These are phyloP conservation scores for Leptoxyphium fumago DNA, from an alignment of 2,329 filamentous ascomycete genomes.

Conservation along the genomic window DNA sequence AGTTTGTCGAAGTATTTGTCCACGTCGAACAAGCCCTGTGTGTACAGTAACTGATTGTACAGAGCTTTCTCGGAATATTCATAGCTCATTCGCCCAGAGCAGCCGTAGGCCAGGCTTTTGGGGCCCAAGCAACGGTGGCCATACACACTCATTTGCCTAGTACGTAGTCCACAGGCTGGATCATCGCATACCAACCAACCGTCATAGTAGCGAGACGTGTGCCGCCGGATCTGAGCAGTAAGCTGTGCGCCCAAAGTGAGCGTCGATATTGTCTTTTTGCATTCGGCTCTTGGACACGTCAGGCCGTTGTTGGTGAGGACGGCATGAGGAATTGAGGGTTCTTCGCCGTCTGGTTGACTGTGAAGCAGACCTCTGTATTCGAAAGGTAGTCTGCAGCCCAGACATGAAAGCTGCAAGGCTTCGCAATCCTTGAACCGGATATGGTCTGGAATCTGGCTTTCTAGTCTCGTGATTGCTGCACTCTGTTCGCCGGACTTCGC, in stretches of 20 bases:
- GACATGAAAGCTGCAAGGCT: conserved; percentile 64
- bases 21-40: conserved; percentile 72
- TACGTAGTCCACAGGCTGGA: conserved; percentile 68
- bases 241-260: conserved; percentile 74
- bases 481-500: conserved; percentile 39
- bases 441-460: conserved; percentile 85
- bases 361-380: conserved; percentile 60
- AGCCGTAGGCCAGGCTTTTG: conserved; percentile 69
- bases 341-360: conserved; percentile 13
- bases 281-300: conserved; percentile 49
- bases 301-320: conserved; percentile 61
- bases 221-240: conserved; percentile 64
- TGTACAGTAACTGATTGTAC: conserved; percentile 90
- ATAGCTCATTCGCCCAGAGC: conserved; percentile 74
- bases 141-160: conserved; percentile 85
- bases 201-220: conserved; percentile 78
- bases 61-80: conserved; percentile 78
- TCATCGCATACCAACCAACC: conserved; percentile 88
- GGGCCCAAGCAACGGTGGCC: conserved; percentile 81
- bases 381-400: conserved; percentile 58
- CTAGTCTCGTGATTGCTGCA: conserved; percentile 69
- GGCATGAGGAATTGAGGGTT: conserved; percentile 29
- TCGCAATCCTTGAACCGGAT: conserved; percentile 74
- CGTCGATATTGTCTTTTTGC: conserved; percentile 49
- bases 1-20: conserved; percentile 53